Conservation (phyloP, 1,284 basidiomycete genomes). For the Ceratobasidium sp. region DNA sequence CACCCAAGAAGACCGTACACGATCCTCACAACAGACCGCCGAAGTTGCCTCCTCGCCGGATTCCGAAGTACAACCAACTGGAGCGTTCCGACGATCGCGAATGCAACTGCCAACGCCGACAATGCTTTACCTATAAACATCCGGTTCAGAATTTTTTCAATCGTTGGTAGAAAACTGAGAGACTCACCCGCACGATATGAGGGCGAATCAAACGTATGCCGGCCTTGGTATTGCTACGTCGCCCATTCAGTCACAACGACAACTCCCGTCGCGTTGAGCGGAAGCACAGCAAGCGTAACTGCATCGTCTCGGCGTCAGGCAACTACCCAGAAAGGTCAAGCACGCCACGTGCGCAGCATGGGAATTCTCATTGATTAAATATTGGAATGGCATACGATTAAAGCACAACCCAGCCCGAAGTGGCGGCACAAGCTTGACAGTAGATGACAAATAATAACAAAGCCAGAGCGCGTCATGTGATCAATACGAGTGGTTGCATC, state of each 20-base stretch:
- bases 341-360: conserved; percentile 45
- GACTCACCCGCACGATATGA: conserved; percentile 51
- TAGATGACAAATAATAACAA: too few relatives aligned
- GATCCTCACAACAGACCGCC: conserved; percentile 47
- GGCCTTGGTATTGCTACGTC: conserved; percentile 50
- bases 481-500: too few relatives aligned
- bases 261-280: conserved; percentile 53
- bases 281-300: conserved; percentile 51
- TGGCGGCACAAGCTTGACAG: too few relatives aligned
- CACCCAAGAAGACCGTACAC: conserved; percentile 33
- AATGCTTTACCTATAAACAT: conserved; percentile 48
- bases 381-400: conserved; percentile 51
- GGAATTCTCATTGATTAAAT: conserved; percentile 53
- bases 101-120: conserved; percentile 53
- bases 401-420: too few relatives aligned
- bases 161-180: neutral
- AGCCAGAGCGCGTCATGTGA: too few relatives aligned
- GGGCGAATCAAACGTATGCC: conserved; percentile 51
- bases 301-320: conserved; percentile 19
- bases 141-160: neutral
- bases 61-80: conserved; percentile 55
- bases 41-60: conserved; percentile 54
- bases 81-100: conserved; percentile 53
- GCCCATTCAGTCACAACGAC: conserved; percentile 52
- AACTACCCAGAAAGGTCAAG: neutral